Evolutionary conservation across 1,284 basidiomycete species (phyloP), one percentile per base, ranked within the genome.

Genomic region (Ustilago loliicola): DNA sequence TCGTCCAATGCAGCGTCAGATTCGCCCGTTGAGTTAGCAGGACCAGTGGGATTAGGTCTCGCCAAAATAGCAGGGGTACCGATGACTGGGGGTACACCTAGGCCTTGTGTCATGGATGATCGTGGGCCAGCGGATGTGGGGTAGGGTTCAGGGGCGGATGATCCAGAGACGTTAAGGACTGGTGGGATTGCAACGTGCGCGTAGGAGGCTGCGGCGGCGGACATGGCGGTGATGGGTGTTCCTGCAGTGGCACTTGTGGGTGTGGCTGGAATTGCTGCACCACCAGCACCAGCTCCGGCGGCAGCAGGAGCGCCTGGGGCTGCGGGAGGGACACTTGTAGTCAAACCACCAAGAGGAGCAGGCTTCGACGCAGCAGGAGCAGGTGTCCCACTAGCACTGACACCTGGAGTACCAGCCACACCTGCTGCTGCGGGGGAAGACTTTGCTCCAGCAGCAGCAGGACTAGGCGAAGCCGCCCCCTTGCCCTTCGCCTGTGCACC

Each of bases 1-100:
- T 77, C 74, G 30, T 72, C 59, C 0, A 77, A 40, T 11, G 53
- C 65, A 1, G 50, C 50, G 53, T 71, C 58, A 2, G 34, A 55
- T 25, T 34, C 30, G 17, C 29, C 38, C 25, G 60, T 25, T 52
- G 48, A 3, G 29, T 50, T 50, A 29, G 66, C 42, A 0, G 38
- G 29, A 25, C 68, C 72, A 9, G 64, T 61, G 3, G 80, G 82
- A 36, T 80, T 80, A 11, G 85, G 84, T 3, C 84, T 66, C 10
- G 72, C 61, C 3, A 85, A 70, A n/a, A 85, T 81, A 23, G 83
- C 81, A 27, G 85, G 85, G 7, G 83, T 85, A 6, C 79, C 79
- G 7, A 81, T 66, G 4, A 83, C 78, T 10, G 84, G 79, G 8
- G 76, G 48, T 2, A 79, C 76, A n/a, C 83, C 85, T 7, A 85